Base-by-base conservation (phyloP, 352 stramenopile species). In the Aphanomyces euteiches region DNA sequence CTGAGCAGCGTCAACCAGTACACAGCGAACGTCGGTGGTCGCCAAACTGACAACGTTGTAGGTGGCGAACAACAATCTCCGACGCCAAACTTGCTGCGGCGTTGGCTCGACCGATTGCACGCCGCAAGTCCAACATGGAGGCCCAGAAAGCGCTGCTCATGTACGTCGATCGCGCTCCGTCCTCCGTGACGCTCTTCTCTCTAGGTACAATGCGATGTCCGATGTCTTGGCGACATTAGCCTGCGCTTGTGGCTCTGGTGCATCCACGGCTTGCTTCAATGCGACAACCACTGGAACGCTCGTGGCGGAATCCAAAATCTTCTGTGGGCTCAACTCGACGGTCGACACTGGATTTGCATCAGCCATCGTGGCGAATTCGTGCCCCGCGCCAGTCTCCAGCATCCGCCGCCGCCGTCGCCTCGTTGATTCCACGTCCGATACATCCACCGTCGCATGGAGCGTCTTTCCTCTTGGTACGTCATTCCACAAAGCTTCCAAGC, bases 161-260 rank as follows among this genome's bases (percentile, higher is more conserved):
- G 43, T 70, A 60, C 34, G 40, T 61, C 34, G 13, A 61, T 61
- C n/a, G 15, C 10, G 12, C 10, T 15, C 8, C 45, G 13, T 53
- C 13, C 1, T 19, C 45, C 45, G 45, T 53, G 45, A n/a, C 45
- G n/a, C 13, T 50, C 17, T 15, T 19, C 45, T 15, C 13, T 34
- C 3, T 56, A 69, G 63, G 63, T 69, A 69, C 43, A 70, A 70
- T n/a, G 45, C 40, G 7, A 60, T 70, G 54, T 40, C 64, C 1
- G 64, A 70, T 19, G 54, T 63, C 17, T 15, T 70, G 43, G 19
- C 34, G n/a, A 47, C n/a, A 7, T 36, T 70, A 1, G 64, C 64
- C 1, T 70, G 64, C 39, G 64, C 64, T 37, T 70, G 64, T n/a
- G 64, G 64, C 2, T 12, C 15, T 5, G n/a, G 13, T 21, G 64